These are phyloP conservation scores for Pseudozyma thailandica DNA, from an alignment of 1,284 basidiomycete species.

Conservation along the genomic window DNA sequence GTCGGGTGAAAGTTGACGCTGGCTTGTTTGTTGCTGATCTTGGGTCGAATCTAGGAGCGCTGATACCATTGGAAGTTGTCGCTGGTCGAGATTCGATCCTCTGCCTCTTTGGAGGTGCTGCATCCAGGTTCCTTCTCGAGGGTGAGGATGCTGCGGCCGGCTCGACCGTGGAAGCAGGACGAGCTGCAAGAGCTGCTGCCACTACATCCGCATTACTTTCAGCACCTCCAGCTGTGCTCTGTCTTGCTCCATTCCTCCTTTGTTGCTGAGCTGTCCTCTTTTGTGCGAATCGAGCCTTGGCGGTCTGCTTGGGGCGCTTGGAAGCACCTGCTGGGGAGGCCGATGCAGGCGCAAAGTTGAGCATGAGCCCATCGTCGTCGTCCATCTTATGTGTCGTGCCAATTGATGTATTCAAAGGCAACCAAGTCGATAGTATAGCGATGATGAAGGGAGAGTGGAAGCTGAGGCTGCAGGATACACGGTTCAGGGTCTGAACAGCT, in stretches of 20 bases:
- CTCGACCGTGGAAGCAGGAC: neutral
- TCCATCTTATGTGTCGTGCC: conserved; percentile 45
- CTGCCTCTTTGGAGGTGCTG: conserved; percentile 21
- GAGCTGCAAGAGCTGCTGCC: conserved; percentile 2
- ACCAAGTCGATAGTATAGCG: neutral
- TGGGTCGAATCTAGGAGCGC: conserved; percentile 26
- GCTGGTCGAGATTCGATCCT: conserved; percentile 19
- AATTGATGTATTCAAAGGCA: neutral
- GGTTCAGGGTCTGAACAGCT: conserved; percentile 1
- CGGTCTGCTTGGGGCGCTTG: conserved; percentile 39
- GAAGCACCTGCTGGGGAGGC: conserved; percentile 15
- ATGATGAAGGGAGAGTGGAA: neutral
- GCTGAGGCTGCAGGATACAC: neutral
- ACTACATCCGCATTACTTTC: neutral
- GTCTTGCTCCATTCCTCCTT: conserved; percentile 16
- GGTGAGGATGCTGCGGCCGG: neutral
- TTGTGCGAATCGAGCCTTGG: conserved; percentile 39
- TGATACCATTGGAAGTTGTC: conserved; percentile 9
- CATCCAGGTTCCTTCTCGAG: neutral
- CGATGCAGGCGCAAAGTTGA: conserved; percentile 62
- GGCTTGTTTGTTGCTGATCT: conserved; percentile 12
- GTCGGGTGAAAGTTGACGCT: conserved; percentile 1
- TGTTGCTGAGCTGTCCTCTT: conserved; percentile 37
- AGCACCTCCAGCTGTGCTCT: neutral
- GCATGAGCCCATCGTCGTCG: conserved; percentile 63